A percentile compares a stretch with the other conserved stretches of the same genome.
These are phyloP conservation scores for Eruca vesicaria DNA, from an alignment of 441 rosid genomes.

Conservation along the genomic window DNA sequence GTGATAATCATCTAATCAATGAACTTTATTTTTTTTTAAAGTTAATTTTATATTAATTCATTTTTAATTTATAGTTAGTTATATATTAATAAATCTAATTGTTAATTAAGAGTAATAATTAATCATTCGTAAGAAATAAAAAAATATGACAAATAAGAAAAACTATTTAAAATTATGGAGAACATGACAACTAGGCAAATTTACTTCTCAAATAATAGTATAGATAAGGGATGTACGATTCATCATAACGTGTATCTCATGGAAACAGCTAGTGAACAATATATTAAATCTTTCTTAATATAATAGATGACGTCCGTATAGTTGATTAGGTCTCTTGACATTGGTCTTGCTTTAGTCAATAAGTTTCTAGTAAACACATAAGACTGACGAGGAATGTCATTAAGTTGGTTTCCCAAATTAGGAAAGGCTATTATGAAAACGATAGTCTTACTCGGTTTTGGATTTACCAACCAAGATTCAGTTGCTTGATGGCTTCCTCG, in stretches of 20 bases:
- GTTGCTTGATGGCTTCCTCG: slow-evolving; percentile 2
- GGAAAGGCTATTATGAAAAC: background rate
- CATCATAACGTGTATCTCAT: background rate
- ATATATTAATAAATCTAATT: too few species aligned
- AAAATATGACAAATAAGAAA: too few species aligned
- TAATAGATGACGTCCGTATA: background rate
- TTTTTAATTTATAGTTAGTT: too few species aligned
- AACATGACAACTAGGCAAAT: too few species aligned
- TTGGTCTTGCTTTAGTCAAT: slow-evolving; percentile 5
- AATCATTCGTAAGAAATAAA: too few species aligned
- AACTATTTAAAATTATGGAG: too few species aligned
- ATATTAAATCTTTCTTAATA: background rate
- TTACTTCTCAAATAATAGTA: too few species aligned
- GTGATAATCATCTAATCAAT: too few species aligned
- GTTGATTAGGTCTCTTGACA: background rate
- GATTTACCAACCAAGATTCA: background rate
- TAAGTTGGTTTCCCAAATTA: slow-evolving; percentile 17
- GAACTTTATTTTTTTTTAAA: too few species aligned
- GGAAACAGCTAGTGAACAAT: background rate
- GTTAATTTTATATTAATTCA: too few species aligned
- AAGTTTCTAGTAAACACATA: background rate
- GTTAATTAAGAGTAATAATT: too few species aligned
- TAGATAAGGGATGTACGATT: too few species aligned
- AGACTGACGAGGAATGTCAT: slow-evolving; percentile 18
- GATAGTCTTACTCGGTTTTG: background rate